These are phyloP conservation scores for Lepidium sativum DNA, from an alignment of 345 rosid species.

Conservation along the genomic window DNA sequence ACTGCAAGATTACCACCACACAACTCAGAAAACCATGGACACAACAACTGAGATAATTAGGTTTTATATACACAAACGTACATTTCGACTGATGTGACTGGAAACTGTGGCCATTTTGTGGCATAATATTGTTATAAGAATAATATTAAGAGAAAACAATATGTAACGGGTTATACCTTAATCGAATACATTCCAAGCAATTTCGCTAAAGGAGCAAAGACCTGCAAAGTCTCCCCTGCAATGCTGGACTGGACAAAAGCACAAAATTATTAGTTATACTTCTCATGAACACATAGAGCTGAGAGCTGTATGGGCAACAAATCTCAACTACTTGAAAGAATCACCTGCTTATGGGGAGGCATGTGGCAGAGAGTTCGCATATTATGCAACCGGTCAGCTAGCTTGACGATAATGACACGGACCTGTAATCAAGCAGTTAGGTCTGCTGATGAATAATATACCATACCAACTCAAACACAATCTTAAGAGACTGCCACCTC, in stretches of 20 bases:
- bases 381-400: slow-evolving; percentile 96
- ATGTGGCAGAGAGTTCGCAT: slow-evolving; percentile 93
- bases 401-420: slow-evolving; percentile 95
- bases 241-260: slow-evolving; percentile 74
- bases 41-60: not conserved
- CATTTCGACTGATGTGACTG: not conserved
- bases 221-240: slow-evolving; percentile 92
- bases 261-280: slow-evolving; percentile 17
- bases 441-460: slow-evolving; percentile 1
- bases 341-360: slow-evolving; percentile 98
- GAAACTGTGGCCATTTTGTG: not conserved
- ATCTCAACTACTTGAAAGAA: slow-evolving; percentile 1
- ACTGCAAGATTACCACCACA: slow-evolving; percentile 44
- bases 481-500: slow-evolving; percentile 43
- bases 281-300: slow-evolving; percentile 5
- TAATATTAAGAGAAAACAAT: not conserved
- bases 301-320: slow-evolving; percentile 1
- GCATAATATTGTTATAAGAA: not conserved
- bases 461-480: slow-evolving; percentile 8
- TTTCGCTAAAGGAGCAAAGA: slow-evolving; percentile 96
- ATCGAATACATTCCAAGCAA: slow-evolving; percentile 95
- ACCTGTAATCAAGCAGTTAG: slow-evolving; percentile 49
- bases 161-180: slow-evolving; percentile 45
- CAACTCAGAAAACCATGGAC: slow-evolving; percentile 7
- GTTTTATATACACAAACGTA: not conserved